Evolutionary conservation across 768 basidiomycete genomes (phyloP).

Genomic region (Holtermanniella nyarrowii): DNA sequence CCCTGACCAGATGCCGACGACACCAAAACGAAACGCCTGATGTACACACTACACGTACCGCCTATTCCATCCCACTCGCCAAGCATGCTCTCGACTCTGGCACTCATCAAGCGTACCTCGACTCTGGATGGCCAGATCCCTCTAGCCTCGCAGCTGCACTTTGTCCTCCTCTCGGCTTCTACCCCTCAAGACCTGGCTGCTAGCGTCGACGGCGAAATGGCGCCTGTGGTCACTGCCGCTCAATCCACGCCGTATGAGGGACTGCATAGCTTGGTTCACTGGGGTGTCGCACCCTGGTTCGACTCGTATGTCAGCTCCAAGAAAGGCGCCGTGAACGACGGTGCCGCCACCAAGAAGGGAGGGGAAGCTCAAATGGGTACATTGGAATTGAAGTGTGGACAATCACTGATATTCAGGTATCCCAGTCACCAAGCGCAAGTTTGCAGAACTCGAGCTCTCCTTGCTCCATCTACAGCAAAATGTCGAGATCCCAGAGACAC

Average conservation of each 20-base stretch:
- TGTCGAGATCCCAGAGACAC: constrained; percentile 95
- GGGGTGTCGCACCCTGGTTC: constrained; percentile 94
- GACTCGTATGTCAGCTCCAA: constrained; percentile 90
- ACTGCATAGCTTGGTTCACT: constrained; percentile 86
- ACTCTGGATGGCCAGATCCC: constrained; percentile 70
- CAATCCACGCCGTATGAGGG: constrained; percentile 69
- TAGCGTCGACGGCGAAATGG: constrained; percentile 15
- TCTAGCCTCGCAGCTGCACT: constrained; percentile 74
- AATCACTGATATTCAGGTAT: constrained; percentile 49
- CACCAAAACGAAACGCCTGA: constrained; percentile 11
- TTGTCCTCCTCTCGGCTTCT: constrained; percentile 63
- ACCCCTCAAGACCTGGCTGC: constrained; percentile 14
- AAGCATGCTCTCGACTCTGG: constrained; percentile 71
- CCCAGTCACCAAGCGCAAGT: constrained; percentile 98
- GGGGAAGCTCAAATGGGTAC: constrained; percentile 71
- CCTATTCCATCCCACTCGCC: constrained; percentile 68
- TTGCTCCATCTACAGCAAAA: constrained; percentile 94
- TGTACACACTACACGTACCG: constrained; percentile 37
- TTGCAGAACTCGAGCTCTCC: constrained; percentile 91
- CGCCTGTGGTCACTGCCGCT: constrained; percentile 18
- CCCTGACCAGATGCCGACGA: not conserved
- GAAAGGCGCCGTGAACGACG: constrained; percentile 45
- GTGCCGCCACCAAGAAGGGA: constrained; percentile 47
- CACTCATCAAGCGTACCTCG: constrained; percentile 84
- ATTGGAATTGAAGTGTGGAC: constrained; percentile 8